Base-by-base conservation (phyloP, 169 alveolate genomes). In the Plasmodium gallinaceum region DNA sequence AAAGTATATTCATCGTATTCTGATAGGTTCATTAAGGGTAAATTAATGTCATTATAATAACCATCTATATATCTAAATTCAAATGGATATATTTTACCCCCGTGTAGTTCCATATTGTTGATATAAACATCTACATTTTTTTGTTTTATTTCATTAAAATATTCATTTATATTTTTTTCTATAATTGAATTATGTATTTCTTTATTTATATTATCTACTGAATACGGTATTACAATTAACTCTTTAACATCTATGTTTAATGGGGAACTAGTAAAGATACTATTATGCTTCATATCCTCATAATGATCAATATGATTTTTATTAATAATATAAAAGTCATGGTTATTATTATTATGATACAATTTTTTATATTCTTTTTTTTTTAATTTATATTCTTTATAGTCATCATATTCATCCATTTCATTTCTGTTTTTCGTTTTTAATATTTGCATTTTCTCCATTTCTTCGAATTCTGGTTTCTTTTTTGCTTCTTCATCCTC, bases 1-100 rank as follows among this genome's bases (percentile, higher is more conserved):
- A 86, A 86, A 7, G 92, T 71, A 57, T 26, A 57, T 32, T 86
- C 76, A 54, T 86, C 92, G 58, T 72, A 71, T 74, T 86, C 92
- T 10, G 92, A 9, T 24, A 86, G 8, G 12, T 71, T 86, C 61
- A 62, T 51, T 61, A 86, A 54, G 14, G 92, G 92, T 9, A 86
- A 64, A 51, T 52, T 24, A 24, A 86, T 86, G 24, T 70, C 87
- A 20, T 86, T 62, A 57, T 61, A 70, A 46, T 18, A 18, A 64
- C 51, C 51, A 65, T 86, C 85, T 32, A 86, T 86, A 66, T 86
- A 52, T 37, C 48, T 62, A 32, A 43, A 86, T 86, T 86, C 92
- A 65, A 86, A 86, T 24, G 92, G 92, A 73, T 70, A 86, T 7
- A 46, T 45, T 70, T 46, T 70, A 0, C 74, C 87, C 43, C 92